Evolutionary conservation across 2,329 filamentous ascomycete genomes (phyloP).

Genomic region (Cercospora janseana): DNA sequence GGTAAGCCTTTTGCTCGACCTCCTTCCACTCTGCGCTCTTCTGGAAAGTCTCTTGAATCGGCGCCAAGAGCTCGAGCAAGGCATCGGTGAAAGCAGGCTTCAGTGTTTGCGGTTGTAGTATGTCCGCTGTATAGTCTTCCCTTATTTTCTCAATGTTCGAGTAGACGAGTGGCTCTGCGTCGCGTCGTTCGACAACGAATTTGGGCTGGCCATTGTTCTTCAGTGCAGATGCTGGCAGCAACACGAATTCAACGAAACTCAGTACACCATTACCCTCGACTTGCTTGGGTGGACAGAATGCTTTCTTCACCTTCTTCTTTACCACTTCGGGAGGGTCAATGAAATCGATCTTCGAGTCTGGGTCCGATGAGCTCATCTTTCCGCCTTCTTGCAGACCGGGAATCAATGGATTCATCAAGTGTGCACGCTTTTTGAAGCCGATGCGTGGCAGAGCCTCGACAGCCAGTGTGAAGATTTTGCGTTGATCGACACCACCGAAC

Average conservation of each 20-base stretch:
- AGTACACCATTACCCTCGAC: slow-evolving; percentile 84
- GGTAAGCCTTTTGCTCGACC: slow-evolving; percentile 76
- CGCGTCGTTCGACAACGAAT: slow-evolving; percentile 66
- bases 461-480: slow-evolving; percentile 84
- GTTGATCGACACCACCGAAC: slow-evolving; percentile 80
- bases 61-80: slow-evolving; percentile 69
- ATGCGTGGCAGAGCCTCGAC: slow-evolving; percentile 82
- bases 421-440: slow-evolving; percentile 74
- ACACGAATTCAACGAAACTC: slow-evolving; percentile 80
- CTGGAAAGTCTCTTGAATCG: slow-evolving; percentile 73
- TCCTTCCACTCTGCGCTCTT: slow-evolving; percentile 76
- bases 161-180: slow-evolving; percentile 76
- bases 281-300: slow-evolving; percentile 70
- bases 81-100: slow-evolving; percentile 79
- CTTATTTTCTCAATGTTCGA: slow-evolving; percentile 70
- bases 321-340: slow-evolving; percentile 74
- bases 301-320: slow-evolving; percentile 81
- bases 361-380: slow-evolving; percentile 74
- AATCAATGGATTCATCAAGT: slow-evolving; percentile 85
- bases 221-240: slow-evolving; percentile 73
- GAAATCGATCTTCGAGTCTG: slow-evolving; percentile 88
- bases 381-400: slow-evolving; percentile 71
- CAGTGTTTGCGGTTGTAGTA: slow-evolving; percentile 68
- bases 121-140: slow-evolving; percentile 75
- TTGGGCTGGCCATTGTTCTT: slow-evolving; percentile 51